These are phyloP conservation scores for Mycena indigotica DNA, from an alignment of 768 basidiomycete genomes.

Conservation along the genomic window DNA sequence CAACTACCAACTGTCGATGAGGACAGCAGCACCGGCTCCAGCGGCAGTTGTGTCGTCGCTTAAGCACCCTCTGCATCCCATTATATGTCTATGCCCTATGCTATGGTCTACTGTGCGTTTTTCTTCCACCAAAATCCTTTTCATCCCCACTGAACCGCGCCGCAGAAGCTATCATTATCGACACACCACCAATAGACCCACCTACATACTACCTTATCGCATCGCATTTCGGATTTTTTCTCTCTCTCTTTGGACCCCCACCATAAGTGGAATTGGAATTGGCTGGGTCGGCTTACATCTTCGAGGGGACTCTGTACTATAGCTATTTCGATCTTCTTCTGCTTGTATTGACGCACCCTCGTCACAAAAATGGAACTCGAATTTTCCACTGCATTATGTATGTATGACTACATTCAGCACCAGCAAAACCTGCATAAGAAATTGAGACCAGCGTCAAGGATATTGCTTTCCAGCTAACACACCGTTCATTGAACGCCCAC, in stretches of 20 bases:
- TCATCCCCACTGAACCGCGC: background rate
- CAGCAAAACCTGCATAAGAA: background rate
- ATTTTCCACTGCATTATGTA: too few species aligned
- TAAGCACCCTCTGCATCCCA: background rate
- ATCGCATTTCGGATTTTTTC: background rate
- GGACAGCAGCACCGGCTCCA: slow-evolving; percentile 14
- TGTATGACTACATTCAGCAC: too few species aligned
- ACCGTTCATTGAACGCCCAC: slow-evolving; percentile 57
- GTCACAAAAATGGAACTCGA: background rate
- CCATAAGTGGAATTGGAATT: background rate
- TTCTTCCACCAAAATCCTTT: background rate
- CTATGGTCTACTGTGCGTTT: slow-evolving; percentile 2
- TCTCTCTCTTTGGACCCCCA: background rate
- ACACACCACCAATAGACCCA: background rate
- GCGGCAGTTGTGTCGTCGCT: slow-evolving; percentile 16
- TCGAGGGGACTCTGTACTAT: background rate
- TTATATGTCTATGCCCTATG: background rate
- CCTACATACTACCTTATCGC: background rate
- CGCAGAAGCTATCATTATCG: background rate
- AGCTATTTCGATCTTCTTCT: background rate
- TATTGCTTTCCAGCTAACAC: too few species aligned
- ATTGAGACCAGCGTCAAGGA: background rate
- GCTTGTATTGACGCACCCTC: background rate
- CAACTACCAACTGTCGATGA: slow-evolving; percentile 14
- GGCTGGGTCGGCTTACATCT: background rate